Evolutionary conservation across 805 yeast genomes (phyloP).

Genomic region (Saturnispora zaruensis): DNA sequence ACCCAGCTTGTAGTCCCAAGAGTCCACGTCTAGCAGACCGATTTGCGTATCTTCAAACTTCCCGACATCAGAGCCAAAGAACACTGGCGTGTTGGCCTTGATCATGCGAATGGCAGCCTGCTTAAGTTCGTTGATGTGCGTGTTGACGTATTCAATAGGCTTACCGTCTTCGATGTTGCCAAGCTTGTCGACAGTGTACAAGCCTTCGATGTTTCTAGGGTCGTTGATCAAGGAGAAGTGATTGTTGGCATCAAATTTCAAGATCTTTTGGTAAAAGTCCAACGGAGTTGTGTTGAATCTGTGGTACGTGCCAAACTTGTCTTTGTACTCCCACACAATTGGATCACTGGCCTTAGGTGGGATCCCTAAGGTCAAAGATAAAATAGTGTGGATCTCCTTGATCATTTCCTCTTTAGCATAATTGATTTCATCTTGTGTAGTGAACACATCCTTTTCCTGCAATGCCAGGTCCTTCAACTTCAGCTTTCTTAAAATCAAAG

Average conservation of each 20-base stretch:
- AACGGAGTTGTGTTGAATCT: slow-evolving; percentile 51
- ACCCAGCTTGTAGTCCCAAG: slow-evolving; percentile 61
- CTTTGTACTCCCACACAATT: slow-evolving; percentile 68
- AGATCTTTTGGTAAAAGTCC: slow-evolving; percentile 50
- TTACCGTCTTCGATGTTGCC: slow-evolving; percentile 71
- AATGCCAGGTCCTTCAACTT: slow-evolving; percentile 34
- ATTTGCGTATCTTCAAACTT: slow-evolving; percentile 52
- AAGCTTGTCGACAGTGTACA: slow-evolving; percentile 68
- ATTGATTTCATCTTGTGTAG: slow-evolving; percentile 12
- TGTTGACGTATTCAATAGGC: slow-evolving; percentile 66
- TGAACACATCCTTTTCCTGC: slow-evolving; percentile 8
- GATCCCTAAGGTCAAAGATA: slow-evolving; percentile 63
- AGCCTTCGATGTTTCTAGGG: slow-evolving; percentile 65
- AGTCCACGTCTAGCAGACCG: slow-evolving; percentile 65
- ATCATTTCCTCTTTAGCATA: slow-evolving; percentile 33
- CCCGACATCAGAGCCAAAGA: slow-evolving; percentile 84
- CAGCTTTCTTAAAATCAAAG: slow-evolving; percentile 52
- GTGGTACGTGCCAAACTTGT: slow-evolving; percentile 57
- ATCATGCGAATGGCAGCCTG: slow-evolving; percentile 60
- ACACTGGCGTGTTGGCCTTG: slow-evolving; percentile 68
- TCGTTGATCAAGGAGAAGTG: slow-evolving; percentile 70
- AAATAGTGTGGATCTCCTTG: slow-evolving; percentile 56
- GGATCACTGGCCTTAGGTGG: slow-evolving; percentile 67
- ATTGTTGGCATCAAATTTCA: slow-evolving; percentile 42
- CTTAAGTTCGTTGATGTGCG: slow-evolving; percentile 51